A percentile compares a stretch with the other conserved stretches of the same genome.
phyloP scores from a whole-genome alignment of 2,329 filamentous ascomycete genomes.

The Malbranchea zuffiana region DNA sequence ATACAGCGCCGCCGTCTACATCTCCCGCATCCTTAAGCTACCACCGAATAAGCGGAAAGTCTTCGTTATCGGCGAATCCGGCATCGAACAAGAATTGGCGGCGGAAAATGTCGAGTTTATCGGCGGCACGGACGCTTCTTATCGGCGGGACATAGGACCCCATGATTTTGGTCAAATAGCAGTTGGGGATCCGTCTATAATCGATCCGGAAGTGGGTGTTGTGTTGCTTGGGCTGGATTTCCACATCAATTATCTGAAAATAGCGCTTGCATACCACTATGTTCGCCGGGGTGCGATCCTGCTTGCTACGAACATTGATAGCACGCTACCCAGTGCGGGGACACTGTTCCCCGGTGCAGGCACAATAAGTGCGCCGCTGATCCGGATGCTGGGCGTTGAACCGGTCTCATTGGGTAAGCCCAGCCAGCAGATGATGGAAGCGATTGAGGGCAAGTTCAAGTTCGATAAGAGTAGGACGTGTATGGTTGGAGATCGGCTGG shows the following conservation, averaged over 20 bases:
- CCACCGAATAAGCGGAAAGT: constrained; percentile 77
- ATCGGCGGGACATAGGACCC: constrained; percentile 65
- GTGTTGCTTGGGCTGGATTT: constrained; percentile 88
- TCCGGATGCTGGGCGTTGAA: constrained; percentile 57
- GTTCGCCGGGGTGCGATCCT: constrained; percentile 69
- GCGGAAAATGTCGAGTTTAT: constrained; percentile 69
- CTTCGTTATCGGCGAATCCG: constrained; percentile 81
- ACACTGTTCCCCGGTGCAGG: constrained; percentile 88
- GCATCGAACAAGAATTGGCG: constrained; percentile 78
- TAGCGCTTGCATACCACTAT: constrained; percentile 76
- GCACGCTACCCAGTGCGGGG: constrained; percentile 70
- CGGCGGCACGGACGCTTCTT: constrained; percentile 72
- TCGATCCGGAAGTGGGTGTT: constrained; percentile 81
- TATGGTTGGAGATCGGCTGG: constrained; percentile 89
- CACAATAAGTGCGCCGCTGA: constrained; percentile 64
- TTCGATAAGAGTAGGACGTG: constrained; percentile 76
- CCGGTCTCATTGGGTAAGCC: constrained; percentile 83
- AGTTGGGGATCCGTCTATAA: constrained; percentile 52
- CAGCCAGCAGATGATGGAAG: constrained; percentile 98
- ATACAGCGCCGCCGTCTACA: constrained; percentile 93
- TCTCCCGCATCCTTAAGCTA: constrained; percentile 78
- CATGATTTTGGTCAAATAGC: constrained; percentile 73
- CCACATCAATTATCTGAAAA: constrained; percentile 90
- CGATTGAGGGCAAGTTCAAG: constrained; percentile 88
- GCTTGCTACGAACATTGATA: constrained; percentile 87